Percentiles rank a stretch among this genome's conserved stretches.
These are phyloP conservation scores for Flaveria ramosissima DNA, from an alignment of 129 eudicot species.

Conservation along the genomic window DNA sequence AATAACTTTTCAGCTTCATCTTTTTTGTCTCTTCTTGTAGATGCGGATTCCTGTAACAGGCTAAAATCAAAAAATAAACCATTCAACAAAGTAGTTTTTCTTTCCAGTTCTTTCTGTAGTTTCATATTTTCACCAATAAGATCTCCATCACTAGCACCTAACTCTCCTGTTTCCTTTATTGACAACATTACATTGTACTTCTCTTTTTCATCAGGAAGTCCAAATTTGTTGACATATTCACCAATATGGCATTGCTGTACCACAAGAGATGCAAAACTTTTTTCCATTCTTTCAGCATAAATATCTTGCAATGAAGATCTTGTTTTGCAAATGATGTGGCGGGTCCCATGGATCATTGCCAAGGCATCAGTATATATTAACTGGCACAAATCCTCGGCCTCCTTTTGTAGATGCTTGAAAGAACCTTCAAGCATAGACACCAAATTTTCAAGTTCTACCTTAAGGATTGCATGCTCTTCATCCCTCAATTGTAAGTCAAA, in stretches of 20 bases:
- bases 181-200: constrained; percentile 22
- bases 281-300: constrained; percentile 49
- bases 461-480: constrained; percentile 44
- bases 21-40: constrained; percentile 64
- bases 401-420: constrained; percentile 49
- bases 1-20: constrained; percentile 64
- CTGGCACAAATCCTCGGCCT: constrained; percentile 53
- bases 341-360: constrained; percentile 42
- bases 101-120: constrained; percentile 57
- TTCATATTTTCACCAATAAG: constrained; percentile 40
- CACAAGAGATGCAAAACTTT: constrained; percentile 46
- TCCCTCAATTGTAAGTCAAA: constrained; percentile 39
- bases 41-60: constrained; percentile 81
- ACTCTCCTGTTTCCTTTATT: constrained; percentile 39
- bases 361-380: constrained; percentile 47
- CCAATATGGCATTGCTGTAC: constrained; percentile 54
- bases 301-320: constrained; percentile 57
- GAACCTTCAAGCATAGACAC: constrained; percentile 57
- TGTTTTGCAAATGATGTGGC: constrained; percentile 36
- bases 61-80: constrained; percentile 82
- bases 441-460: constrained; percentile 37
- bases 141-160: constrained; percentile 25
- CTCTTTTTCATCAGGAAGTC: constrained; percentile 39
- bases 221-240: constrained; percentile 32
- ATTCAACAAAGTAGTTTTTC: constrained; percentile 56